These are phyloP conservation scores for Tolypocladium sp. DNA, from an alignment of 2,329 filamentous ascomycete species.

Conservation along the genomic window DNA sequence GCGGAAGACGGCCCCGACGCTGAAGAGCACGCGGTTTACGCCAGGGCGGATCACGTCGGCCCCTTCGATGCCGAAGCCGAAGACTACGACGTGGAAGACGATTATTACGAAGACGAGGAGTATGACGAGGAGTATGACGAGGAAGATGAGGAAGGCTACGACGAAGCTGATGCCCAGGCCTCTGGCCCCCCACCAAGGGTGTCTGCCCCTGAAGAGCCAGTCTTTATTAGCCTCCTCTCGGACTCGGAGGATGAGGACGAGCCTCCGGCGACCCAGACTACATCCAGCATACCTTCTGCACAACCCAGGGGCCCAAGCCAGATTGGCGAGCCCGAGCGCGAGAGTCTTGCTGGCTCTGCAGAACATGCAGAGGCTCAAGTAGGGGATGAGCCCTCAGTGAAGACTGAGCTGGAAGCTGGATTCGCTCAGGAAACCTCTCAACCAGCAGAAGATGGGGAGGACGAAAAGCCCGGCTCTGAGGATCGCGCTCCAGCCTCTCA, in stretches of 20 bases:
- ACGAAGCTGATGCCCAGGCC: constrained; percentile 1
- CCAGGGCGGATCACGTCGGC: not conserved
- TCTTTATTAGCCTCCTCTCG: constrained; percentile 38
- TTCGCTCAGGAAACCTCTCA: not conserved
- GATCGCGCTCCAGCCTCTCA: not conserved
- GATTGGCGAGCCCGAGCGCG: not conserved
- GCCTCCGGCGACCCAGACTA: not conserved
- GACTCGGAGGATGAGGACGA: constrained; percentile 34
- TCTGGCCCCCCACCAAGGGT: constrained; percentile 4
- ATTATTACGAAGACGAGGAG: not conserved
- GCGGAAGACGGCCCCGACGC: not conserved
- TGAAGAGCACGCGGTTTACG: not conserved
- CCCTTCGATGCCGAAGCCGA: not conserved
- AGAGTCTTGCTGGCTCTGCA: not conserved
- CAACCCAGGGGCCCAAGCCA: not conserved
- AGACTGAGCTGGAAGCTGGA: not conserved
- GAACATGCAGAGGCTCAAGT: not conserved
- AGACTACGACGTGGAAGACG: not conserved
- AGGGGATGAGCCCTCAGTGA: too few species aligned
- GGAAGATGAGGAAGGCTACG: constrained; percentile 4
- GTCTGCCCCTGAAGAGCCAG: constrained; percentile 19
- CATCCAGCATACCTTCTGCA: not conserved
- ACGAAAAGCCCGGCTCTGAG: not conserved
- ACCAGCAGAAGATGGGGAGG: not conserved
- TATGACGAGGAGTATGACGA: not conserved